Conservation (phyloP, 768 basidiomycete species). For the Hortiboletus campestris region DNA sequence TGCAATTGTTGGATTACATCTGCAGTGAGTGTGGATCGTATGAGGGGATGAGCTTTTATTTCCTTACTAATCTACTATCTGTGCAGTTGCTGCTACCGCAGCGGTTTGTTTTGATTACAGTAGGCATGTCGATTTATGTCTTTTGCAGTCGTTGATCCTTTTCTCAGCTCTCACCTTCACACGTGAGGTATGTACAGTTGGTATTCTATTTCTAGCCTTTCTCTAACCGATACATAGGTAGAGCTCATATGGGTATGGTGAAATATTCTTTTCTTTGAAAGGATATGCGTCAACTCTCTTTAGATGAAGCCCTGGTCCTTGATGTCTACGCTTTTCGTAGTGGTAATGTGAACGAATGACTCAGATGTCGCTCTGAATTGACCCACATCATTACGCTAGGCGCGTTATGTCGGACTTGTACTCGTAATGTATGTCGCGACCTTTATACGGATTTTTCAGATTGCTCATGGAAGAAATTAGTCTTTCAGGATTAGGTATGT, state of each 20-base stretch:
- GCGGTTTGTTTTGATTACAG: constrained; percentile 12
- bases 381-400: background rate
- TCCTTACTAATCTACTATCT: background rate
- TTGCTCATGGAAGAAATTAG: constrained; percentile 1
- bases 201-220: background rate
- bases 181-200: constrained; percentile 1
- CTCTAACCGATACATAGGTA: background rate
- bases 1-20: background rate
- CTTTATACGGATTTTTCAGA: background rate
- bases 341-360: background rate
- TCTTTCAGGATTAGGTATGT: background rate
- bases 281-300: background rate
- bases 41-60: background rate
- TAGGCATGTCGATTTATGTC: background rate
- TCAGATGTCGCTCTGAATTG: background rate
- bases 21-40: background rate
- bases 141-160: background rate
- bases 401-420: constrained; percentile 8
- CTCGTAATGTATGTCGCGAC: constrained; percentile 2
- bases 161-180: constrained; percentile 8
- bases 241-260: constrained; percentile 14
- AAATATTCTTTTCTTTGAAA: background rate
- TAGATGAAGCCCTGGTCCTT: constrained; percentile 12
- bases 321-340: constrained; percentile 10
- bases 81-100: background rate